Base-by-base conservation (phyloP, 345 rosid species). In the Xanthoceras sorbifolium region DNA sequence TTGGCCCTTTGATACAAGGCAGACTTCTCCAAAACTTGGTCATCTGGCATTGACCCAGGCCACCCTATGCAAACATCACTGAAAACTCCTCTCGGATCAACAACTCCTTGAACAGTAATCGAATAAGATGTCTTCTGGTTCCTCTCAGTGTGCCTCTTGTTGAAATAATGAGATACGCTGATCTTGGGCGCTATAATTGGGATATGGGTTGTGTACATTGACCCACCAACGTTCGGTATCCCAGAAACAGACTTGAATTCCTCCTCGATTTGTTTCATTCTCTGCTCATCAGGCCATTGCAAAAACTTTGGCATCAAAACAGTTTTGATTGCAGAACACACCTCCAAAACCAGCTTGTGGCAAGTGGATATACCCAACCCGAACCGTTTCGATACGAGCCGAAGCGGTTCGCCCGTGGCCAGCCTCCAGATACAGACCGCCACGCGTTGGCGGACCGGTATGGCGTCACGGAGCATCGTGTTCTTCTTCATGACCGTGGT, bases 391-490 rank as follows among this genome's bases (percentile, higher is more conserved):
- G 97, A 93, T 46, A 93, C 97, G 48, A 90, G 87, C 38, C 97
- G 85, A 0, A 93, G 88, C 7, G 97, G 94, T 78, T 92, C 96
- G 1, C 97, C 97, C 0, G 91, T 91, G 10, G 97, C 97, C 59
- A 93, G 70, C 86, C 97, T 80, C 97, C 97, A 93, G 60, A 93
- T 86, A 81, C 97, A 93, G 60, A 93, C 96, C n/a, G 93, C 97
- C 0, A 93, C 89, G 62, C 97, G 90, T 73, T 93, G 94, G 6
- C 89, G 93, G n/a, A 91, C 97, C 15, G 97, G 97, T 54, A 93
- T 90, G 34, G 97, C 97, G 66, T 91, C 97, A 0, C 97, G 90
- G 4, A 93, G 85, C 91, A 87, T 87, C 72, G 97, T 94, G 86
- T 94, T 94, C 88, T 90, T 92, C 89, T 94, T 94, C 72, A 82